These are phyloP conservation scores for Phytopythium cucurbitacearum DNA, from an alignment of 352 stramenopile genomes.

Conservation along the genomic window DNA sequence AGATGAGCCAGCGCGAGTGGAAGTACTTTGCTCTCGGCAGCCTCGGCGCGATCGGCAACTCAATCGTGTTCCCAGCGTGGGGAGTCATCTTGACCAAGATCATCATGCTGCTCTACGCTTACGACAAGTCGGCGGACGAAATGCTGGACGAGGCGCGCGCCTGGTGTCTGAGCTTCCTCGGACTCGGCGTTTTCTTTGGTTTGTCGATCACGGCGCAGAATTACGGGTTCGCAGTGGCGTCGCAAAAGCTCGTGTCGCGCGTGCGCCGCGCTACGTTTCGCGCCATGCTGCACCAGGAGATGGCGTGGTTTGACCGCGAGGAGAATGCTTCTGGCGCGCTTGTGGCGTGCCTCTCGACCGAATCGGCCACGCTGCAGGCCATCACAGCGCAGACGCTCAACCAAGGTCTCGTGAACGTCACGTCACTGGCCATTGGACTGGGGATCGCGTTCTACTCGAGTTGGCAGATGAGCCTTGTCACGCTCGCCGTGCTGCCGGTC, in stretches of 20 bases:
- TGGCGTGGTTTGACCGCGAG: constrained; percentile 63
- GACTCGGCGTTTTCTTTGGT: constrained; percentile 19
- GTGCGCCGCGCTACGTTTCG: constrained; percentile 23
- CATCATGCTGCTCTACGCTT: constrained; percentile 31
- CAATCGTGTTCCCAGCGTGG: constrained; percentile 32
- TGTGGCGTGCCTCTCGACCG: constrained; percentile 44
- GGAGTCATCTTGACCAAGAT: constrained; percentile 35
- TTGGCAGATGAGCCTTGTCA: constrained; percentile 36
- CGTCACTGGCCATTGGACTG: constrained; percentile 20
- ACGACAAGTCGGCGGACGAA: constrained; percentile 12
- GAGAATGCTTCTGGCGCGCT: constrained; percentile 55
- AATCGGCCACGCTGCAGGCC: constrained; percentile 50
- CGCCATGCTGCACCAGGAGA: constrained; percentile 53
- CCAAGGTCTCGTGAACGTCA: constrained; percentile 22
- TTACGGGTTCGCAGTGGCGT: constrained; percentile 34
- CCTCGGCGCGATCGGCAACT: constrained; percentile 21
- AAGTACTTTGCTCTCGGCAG: constrained; percentile 15
- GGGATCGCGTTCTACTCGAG: constrained; percentile 29
- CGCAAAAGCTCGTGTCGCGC: constrained; percentile 28
- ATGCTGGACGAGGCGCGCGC: constrained; percentile 17
- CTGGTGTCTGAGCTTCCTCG: constrained; percentile 28
- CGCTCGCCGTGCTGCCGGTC: constrained; percentile 22
- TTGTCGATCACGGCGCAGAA: constrained; percentile 20
- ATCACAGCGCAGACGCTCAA: constrained; percentile 34
- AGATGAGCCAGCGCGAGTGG: constrained; percentile 22